These are phyloP conservation scores for Fusarium mundagurra DNA, from an alignment of 2,329 filamentous ascomycete species.

Conservation along the genomic window DNA sequence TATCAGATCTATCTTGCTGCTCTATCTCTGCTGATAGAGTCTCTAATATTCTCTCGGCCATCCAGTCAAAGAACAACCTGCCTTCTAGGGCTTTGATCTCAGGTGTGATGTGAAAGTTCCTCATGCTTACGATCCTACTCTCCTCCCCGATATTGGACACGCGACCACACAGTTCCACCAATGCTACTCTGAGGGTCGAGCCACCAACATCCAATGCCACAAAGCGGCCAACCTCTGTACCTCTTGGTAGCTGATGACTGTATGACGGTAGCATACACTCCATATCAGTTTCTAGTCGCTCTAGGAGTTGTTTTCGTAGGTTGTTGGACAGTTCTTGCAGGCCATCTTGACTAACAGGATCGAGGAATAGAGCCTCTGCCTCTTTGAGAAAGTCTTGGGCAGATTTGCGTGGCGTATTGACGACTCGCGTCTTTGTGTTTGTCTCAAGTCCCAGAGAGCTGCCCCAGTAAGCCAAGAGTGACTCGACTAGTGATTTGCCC, in stretches of 20 bases:
- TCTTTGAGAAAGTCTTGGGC: constrained; percentile 65
- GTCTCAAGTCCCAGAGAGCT: constrained; percentile 51
- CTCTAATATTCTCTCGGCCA: constrained; percentile 68
- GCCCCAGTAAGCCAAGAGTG: constrained; percentile 65
- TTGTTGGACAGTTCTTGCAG: constrained; percentile 58
- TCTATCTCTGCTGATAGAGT: constrained; percentile 60
- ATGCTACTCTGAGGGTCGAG: constrained; percentile 71
- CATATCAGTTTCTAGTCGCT: constrained; percentile 61
- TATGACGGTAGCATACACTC: constrained; percentile 74
- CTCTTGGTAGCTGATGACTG: constrained; percentile 71
- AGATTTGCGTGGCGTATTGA: constrained; percentile 40
- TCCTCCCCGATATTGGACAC: constrained; percentile 50
- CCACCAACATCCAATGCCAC: constrained; percentile 75
- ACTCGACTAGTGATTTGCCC: constrained; percentile 68
- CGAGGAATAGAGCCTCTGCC: constrained; percentile 62
- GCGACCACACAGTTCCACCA: constrained; percentile 67
- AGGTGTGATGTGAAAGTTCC: constrained; percentile 65
- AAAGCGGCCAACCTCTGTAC: constrained; percentile 67
- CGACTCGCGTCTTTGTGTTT: constrained; percentile 34
- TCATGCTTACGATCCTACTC: constrained; percentile 64
- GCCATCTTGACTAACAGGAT: constrained; percentile 57
- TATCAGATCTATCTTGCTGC: constrained; percentile 48
- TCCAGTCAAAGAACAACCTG: constrained; percentile 73
- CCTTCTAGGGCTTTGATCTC: constrained; percentile 67
- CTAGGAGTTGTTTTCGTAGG: constrained; percentile 65